Conservation (phyloP, 108 stramenopile genomes). For the Nitzschia sp. region DNA sequence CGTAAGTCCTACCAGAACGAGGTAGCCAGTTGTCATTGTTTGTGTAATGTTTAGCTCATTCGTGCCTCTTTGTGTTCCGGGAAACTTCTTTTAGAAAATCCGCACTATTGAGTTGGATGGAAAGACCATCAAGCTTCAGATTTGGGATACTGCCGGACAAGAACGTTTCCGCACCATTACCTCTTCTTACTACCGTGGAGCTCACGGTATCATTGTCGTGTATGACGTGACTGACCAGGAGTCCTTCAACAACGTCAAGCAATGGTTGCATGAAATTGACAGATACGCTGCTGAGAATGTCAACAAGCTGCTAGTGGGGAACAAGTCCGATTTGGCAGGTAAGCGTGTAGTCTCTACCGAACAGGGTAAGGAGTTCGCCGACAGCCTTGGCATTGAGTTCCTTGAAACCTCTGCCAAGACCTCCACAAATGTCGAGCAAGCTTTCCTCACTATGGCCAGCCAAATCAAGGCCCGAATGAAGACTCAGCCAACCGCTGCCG, state of each 20-base stretch:
- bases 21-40: not conserved
- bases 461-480: conserved; percentile 98
- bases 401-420: conserved; percentile 99
- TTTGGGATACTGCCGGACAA: conserved; percentile 90
- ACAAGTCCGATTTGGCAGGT: conserved; percentile 96
- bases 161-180: conserved; percentile 98
- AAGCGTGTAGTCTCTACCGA: conserved; percentile 95
- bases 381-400: conserved; percentile 96
- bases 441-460: conserved; percentile 98
- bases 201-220: conserved; percentile 96
- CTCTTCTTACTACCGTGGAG: conserved; percentile 94
- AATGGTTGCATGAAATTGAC: conserved; percentile 99
- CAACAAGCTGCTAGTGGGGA: conserved; percentile 99
- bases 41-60: not conserved
- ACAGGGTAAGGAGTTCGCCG: conserved; percentile 98
- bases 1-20: conserved; percentile 56
- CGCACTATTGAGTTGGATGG: conserved; percentile 98
- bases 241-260: conserved; percentile 97
- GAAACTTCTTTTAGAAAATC: conserved; percentile 75
- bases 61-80: not conserved
- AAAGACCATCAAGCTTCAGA: conserved; percentile 97
- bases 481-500: conserved; percentile 85
- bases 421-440: conserved; percentile 96
- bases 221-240: conserved; percentile 95
- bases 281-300: conserved; percentile 97